Conservation (phyloP, 768 basidiomycete species). For the Macrolepiota dolichaula region DNA sequence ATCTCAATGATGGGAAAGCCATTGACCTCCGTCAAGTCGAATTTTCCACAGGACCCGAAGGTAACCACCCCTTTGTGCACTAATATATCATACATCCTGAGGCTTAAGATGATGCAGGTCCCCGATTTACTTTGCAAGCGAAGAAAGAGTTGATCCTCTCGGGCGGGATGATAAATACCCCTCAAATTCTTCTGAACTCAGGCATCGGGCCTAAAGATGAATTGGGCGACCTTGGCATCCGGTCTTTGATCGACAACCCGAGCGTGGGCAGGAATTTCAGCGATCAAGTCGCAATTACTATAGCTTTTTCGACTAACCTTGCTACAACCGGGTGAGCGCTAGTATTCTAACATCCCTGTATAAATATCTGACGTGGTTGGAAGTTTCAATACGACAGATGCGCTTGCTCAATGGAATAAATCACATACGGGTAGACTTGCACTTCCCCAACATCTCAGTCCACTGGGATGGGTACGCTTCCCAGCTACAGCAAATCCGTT, state of each 20-base stretch:
- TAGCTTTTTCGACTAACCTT: slow-evolving; percentile 9
- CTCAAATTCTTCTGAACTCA: slow-evolving; percentile 27
- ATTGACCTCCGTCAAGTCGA: background rate
- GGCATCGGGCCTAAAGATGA: slow-evolving; percentile 27
- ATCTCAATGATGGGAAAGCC: slow-evolving; percentile 18
- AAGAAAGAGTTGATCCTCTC: slow-evolving; percentile 33
- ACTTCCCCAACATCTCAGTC: background rate
- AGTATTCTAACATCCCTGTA: background rate
- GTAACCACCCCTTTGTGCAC: background rate
- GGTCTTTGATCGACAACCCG: slow-evolving; percentile 12
- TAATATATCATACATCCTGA: background rate
- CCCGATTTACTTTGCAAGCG: slow-evolving; percentile 18
- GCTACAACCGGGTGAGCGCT: slow-evolving; percentile 12
- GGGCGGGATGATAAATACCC: slow-evolving; percentile 28
- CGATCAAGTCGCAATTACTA: slow-evolving; percentile 20
- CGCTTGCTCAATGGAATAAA: slow-evolving; percentile 3
- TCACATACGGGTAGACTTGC: background rate
- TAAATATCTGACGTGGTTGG: no score
- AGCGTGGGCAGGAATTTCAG: slow-evolving; percentile 17
- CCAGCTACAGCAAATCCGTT: background rate
- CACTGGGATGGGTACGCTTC: background rate
- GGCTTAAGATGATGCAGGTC: background rate
- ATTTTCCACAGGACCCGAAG: background rate
- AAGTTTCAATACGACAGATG: slow-evolving; percentile 1
- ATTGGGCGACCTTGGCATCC: slow-evolving; percentile 18